Evolutionary conservation across 164 flowering plant genomes (phyloP).

Genomic region (Vitis rotundifolia): DNA sequence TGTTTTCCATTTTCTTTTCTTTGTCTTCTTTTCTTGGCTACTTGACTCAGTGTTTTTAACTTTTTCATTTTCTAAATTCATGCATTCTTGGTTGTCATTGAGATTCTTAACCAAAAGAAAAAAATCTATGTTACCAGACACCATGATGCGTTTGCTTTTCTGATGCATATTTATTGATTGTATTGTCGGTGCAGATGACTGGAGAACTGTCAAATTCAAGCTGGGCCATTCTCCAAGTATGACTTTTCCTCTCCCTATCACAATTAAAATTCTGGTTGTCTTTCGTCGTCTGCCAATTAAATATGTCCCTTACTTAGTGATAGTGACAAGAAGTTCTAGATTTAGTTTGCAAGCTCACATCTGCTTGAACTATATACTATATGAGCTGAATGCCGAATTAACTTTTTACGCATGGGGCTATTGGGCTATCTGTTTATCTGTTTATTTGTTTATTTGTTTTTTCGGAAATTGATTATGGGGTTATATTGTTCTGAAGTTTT

Average conservation of each 20-base stretch:
- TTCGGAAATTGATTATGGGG: too few relatives aligned
- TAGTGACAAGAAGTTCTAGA: neutral
- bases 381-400: too few relatives aligned
- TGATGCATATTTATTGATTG: neutral
- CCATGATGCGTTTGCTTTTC: neutral
- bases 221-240: conserved; percentile 10
- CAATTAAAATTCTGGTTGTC: neutral
- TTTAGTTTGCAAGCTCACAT: neutral
- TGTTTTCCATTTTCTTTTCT: neutral
- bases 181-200: conserved; percentile 12
- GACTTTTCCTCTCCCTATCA: neutral
- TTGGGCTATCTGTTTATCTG: too few relatives aligned
- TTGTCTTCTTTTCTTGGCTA: neutral
- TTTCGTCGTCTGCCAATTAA: neutral
- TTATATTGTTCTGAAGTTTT: too few relatives aligned
- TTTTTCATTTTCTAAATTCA: neutral
- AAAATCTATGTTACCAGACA: neutral
- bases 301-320: neutral
- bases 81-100: neutral
- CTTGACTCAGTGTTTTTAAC: neutral
- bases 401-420: too few relatives aligned
- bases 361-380: too few relatives aligned
- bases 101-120: neutral
- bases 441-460: too few relatives aligned
- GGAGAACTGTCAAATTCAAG: conserved; percentile 13